phyloP scores from a whole-genome alignment of 2,329 filamentous ascomycete species.

The Aspergillus caelatus region DNA sequence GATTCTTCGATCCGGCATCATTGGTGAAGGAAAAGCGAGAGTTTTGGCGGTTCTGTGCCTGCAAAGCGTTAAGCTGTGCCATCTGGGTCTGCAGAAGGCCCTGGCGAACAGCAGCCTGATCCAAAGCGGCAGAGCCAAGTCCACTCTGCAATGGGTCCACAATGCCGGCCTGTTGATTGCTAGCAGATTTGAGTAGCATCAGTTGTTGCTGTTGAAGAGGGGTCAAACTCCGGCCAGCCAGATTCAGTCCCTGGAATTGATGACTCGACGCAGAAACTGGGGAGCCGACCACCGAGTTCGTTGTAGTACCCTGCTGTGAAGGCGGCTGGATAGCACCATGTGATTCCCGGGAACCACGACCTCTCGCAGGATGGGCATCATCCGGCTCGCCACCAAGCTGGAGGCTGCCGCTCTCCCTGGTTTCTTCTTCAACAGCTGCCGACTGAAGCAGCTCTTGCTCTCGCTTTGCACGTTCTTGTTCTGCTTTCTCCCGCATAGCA shows the following conservation, averaged over 20 bases:
- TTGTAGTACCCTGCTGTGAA: conserved; percentile 65
- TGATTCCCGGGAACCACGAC: conserved; percentile 58
- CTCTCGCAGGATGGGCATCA: conserved; percentile 62
- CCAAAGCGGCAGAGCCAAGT: conserved; percentile 36
- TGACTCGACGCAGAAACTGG: conserved; percentile 44
- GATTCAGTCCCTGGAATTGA: conserved; percentile 58
- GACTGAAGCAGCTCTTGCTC: conserved; percentile 59
- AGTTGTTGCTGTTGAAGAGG: conserved; percentile 78
- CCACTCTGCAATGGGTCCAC: conserved; percentile 42
- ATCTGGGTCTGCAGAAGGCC: conserved; percentile 50
- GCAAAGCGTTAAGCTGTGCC: conserved; percentile 58
- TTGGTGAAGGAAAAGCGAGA: conserved; percentile 88
- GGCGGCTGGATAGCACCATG: conserved; percentile 74
- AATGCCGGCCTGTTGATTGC: conserved; percentile 64
- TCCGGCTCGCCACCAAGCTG: conserved; percentile 93
- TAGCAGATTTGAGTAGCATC: conserved; percentile 62
- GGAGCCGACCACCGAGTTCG: conserved; percentile 45
- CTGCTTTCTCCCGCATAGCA: conserved; percentile 70
- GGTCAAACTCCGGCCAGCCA: conserved; percentile 73
- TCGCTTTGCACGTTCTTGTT: conserved; percentile 60
- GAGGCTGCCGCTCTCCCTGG: conserved; percentile 79
- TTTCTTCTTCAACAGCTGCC: conserved; percentile 66
- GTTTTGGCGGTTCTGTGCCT: conserved; percentile 76
- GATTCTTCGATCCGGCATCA: conserved; percentile 59
- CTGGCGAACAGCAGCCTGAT: conserved; percentile 47